These are phyloP conservation scores for Pseudonitzschia delicatissima DNA, from an alignment of 108 stramenopile species.

Conservation along the genomic window DNA sequence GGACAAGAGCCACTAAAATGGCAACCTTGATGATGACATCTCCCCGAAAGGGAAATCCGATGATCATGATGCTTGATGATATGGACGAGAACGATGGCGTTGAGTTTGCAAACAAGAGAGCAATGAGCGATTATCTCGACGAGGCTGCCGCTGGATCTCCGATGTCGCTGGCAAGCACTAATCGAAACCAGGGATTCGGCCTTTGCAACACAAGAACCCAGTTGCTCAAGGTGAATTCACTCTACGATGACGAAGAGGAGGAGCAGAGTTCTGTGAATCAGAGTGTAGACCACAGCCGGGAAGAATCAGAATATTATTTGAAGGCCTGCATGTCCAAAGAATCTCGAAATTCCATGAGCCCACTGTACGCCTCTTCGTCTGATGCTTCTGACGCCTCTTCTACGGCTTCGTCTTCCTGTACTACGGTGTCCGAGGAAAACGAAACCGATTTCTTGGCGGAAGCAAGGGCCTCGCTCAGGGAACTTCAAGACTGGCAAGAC, in stretches of 20 bases:
- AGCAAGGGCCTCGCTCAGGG: neutral
- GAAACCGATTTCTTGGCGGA: neutral
- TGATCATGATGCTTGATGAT: no score
- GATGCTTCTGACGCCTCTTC: neutral
- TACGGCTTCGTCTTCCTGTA: neutral
- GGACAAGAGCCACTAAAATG: no score
- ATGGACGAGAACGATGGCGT: no score
- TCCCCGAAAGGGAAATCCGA: no score
- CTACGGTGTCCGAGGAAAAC: neutral
- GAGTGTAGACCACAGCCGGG: neutral
- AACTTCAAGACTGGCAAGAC: neutral
- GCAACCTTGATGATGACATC: no score
- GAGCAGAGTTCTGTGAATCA: neutral
- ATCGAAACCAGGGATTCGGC: no score
- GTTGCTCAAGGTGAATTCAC: neutral
- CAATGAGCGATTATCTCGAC: no score
- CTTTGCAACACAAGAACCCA: slow-evolving; percentile 1
- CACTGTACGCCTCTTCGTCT: neutral
- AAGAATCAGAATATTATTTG: neutral
- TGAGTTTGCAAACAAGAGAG: no score
- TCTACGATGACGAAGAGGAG: neutral
- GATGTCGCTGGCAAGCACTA: no score
- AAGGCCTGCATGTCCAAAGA: neutral
- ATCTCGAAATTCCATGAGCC: neutral
- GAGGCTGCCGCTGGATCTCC: no score